Evolutionary conservation across 805 yeast genomes (phyloP).

Genomic region (Jamesozyma rosinii): DNA sequence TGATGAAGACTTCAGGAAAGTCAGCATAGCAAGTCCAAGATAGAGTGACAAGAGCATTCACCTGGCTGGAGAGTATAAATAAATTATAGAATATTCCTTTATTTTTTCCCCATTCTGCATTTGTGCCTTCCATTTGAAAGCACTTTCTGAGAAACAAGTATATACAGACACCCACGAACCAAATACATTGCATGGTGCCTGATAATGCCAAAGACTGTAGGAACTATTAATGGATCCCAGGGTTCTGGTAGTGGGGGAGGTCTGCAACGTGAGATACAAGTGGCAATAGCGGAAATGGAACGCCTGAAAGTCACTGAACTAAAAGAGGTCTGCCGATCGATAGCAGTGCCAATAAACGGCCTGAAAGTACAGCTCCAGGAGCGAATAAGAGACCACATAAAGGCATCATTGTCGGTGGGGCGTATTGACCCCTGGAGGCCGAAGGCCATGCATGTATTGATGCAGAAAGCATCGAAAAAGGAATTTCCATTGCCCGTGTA

Average conservation of each 20-base stretch:
- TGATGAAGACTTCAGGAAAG: too few relatives aligned
- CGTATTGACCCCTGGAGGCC: conserved; percentile 38
- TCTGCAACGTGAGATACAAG: conserved; percentile 23
- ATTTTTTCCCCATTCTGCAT: too few relatives aligned
- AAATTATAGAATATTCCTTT: too few relatives aligned
- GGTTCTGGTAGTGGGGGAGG: conserved; percentile 16
- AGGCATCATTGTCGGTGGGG: conserved; percentile 33
- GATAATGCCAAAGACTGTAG: not conserved
- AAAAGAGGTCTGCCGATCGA: conserved; percentile 42
- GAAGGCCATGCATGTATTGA: conserved; percentile 37
- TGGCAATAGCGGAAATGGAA: conserved; percentile 28
- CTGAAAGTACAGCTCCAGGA: conserved; percentile 53
- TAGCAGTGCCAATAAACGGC: conserved; percentile 45
- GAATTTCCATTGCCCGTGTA: conserved; percentile 34
- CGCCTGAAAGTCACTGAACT: conserved; percentile 43
- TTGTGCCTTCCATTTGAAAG: too few relatives aligned
- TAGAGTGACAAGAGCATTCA: too few relatives aligned
- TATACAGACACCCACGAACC: too few relatives aligned
- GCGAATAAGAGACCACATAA: conserved; percentile 40
- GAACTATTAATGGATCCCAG: not conserved
- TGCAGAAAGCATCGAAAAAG: conserved; percentile 31
- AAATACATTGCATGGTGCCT: not conserved
- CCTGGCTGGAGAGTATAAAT: too few relatives aligned
- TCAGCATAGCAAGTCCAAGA: too few relatives aligned
- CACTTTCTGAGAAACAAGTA: too few relatives aligned